These are phyloP conservation scores for Tolypocladium amazonense DNA, from an alignment of 2,329 filamentous ascomycete species.

Conservation along the genomic window DNA sequence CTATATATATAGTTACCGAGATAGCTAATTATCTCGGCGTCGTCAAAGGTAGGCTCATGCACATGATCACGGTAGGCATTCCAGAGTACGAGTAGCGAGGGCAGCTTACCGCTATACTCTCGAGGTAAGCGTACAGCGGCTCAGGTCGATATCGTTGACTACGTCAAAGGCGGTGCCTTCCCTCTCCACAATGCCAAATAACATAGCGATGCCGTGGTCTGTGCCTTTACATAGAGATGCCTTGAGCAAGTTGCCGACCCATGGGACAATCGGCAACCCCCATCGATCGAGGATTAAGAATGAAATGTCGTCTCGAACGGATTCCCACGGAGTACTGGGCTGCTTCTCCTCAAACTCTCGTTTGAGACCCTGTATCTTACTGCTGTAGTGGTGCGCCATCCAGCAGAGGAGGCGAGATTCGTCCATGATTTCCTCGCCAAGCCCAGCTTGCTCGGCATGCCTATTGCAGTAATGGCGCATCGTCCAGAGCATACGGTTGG, in stretches of 20 bases:
- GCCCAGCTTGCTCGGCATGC: neutral
- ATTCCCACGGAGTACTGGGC: neutral
- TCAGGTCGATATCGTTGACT: neutral
- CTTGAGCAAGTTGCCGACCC: neutral
- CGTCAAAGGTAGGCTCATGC: too few relatives aligned
- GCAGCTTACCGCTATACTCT: too few relatives aligned
- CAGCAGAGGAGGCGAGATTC: neutral
- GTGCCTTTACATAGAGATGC: neutral
- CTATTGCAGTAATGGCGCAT: neutral
- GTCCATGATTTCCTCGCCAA: neutral
- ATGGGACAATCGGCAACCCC: neutral
- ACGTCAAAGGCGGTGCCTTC: neutral
- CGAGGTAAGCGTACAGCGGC: neutral
- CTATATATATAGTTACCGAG: too few relatives aligned
- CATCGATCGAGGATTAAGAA: neutral
- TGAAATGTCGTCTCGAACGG: neutral
- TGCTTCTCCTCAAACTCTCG: neutral
- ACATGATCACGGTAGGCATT: too few relatives aligned
- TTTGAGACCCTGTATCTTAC: neutral
- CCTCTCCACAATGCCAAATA: neutral
- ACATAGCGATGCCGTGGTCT: neutral
- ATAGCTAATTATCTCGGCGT: too few relatives aligned
- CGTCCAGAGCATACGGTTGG: neutral
- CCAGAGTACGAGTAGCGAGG: too few relatives aligned
- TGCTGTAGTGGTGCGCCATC: neutral